Conservation (phyloP, 768 basidiomycete genomes). For the Trametes elegans region DNA sequence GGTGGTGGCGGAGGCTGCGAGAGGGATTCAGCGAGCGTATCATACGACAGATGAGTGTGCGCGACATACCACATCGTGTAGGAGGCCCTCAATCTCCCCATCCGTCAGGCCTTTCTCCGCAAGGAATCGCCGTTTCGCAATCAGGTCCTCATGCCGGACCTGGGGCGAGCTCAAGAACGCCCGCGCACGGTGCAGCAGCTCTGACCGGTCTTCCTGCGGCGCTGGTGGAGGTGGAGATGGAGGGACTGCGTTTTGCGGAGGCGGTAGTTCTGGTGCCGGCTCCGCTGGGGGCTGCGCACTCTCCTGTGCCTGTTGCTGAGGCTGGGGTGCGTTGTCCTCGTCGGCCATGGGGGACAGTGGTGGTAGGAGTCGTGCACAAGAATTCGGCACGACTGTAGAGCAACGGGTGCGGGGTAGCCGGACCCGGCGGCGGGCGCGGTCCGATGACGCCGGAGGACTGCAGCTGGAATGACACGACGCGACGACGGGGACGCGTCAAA, state of each 20-base stretch:
- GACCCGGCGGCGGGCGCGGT: not conserved
- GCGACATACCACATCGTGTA: constrained; percentile 50
- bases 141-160: constrained; percentile 52
- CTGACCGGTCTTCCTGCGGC: constrained; percentile 11
- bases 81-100: constrained; percentile 54
- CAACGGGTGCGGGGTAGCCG: constrained; percentile 6
- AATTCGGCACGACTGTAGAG: not conserved
- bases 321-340: not conserved
- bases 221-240: not conserved
- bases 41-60: constrained; percentile 15
- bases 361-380: not conserved
- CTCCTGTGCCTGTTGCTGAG: not conserved
- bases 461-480: not conserved
- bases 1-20: constrained; percentile 20
- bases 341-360: constrained; percentile 13
- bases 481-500: not conserved
- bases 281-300: not conserved
- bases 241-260: not conserved
- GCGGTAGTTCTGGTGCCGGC: not conserved
- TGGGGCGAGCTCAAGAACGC: constrained; percentile 67
- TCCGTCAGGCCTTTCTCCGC: constrained; percentile 67
- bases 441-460: not conserved
- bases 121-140: constrained; percentile 62
- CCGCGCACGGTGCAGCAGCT: constrained; percentile 49
- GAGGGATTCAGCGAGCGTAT: not conserved